Evolutionary conservation across 148 eudicot genomes (phyloP), one percentile per base, ranked within the genome.

Genomic region (Rhododendron kiyosumense): DNA sequence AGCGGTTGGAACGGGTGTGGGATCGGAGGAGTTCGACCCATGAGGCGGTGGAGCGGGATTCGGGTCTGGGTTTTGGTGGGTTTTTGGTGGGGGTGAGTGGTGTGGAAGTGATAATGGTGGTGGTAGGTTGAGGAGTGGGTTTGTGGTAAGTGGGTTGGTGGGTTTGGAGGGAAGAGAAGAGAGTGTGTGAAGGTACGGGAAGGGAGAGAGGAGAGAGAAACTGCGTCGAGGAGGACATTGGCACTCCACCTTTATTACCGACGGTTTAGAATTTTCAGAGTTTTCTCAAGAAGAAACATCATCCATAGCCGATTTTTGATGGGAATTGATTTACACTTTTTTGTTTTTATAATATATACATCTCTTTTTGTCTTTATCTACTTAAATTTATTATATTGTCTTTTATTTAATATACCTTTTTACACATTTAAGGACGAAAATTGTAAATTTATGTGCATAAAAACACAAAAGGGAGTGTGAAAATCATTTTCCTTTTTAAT

Each of bases 1-100:
- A 89, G 81, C 89, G 88, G 59, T 90, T 92, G 20, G 95, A 91
- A 34, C 93, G 98, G 59, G 90, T 82, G 6, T 93, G 90, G 61
- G 91, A 88, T 17, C 96, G 96, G 86, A 96, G 95, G 32, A 88
- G 34, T 81, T 91, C 90, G 89, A 91, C 65, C 98, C 98, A 94
- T 93, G 93, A 89, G 3, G 87, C 69, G 1, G 89, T 77, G 22
- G 95, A 87, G 48, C 45, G 89, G 34, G 86, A 34, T 75, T 89
- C 86, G 43, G 89, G 85, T 45, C 78, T 82, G 90, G 92, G 88
- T 82, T 87, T 88, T 71, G 87, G 28, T 41, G 73, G 28, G 88
- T 89, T 63, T 87, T 85, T 46, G 87, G 61, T 30, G 32, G 52
- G 15, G 86, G 36, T 32, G 84, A 61, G 76, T 14, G 76, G 38